Evolutionary conservation across 176 grass and related monocot species (phyloP).

Genomic region (Bolboschoenus planiculmis): DNA sequence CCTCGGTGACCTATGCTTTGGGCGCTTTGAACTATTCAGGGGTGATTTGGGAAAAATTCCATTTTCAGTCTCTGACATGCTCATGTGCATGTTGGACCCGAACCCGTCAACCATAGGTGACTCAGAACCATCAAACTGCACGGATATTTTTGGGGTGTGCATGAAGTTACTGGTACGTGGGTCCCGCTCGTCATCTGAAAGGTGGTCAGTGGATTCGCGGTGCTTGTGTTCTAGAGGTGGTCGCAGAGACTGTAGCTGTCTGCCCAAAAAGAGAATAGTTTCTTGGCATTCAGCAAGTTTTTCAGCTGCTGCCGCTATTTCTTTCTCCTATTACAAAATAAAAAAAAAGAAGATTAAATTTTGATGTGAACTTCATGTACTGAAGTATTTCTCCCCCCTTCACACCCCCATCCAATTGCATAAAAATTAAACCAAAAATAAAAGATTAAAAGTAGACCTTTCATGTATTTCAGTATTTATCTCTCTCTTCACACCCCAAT

Average conservation of each 20-base stretch:
- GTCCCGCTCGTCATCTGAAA: constrained; percentile 34
- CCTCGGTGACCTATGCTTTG: constrained; percentile 61
- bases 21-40: constrained; percentile 60
- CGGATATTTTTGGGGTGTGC: constrained; percentile 33
- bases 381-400: neutral
- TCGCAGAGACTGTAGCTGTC: constrained; percentile 80
- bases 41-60: constrained; percentile 39
- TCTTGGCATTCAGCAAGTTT: constrained; percentile 97
- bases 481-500: no score
- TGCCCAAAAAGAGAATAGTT: constrained; percentile 82
- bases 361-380: neutral
- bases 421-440: no score
- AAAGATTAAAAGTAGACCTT: no score
- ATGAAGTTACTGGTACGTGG: constrained; percentile 29
- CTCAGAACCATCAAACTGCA: constrained; percentile 41
- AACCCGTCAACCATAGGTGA: constrained; percentile 40
- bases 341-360: neutral
- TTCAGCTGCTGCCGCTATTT: constrained; percentile 81
- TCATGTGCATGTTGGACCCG: constrained; percentile 38
- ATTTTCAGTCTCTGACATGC: constrained; percentile 48
- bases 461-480: no score
- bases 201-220: constrained; percentile 38
- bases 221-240: constrained; percentile 56
- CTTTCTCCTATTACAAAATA: constrained; percentile 56
- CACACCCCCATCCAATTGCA: neutral